Evolutionary conservation across 2,329 filamentous ascomycete genomes (phyloP).

Genomic region (Colletotrichum sp.): DNA sequence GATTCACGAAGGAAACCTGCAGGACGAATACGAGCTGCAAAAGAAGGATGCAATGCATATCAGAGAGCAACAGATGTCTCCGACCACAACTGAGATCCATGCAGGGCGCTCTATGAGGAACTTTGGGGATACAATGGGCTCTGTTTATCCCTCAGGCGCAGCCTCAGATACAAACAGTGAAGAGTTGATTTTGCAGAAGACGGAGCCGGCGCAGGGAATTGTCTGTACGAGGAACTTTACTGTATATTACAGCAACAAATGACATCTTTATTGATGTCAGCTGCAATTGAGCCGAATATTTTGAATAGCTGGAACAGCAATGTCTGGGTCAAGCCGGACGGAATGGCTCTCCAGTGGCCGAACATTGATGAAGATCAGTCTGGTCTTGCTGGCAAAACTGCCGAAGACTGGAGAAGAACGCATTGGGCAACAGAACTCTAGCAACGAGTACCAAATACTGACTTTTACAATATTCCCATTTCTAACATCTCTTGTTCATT

Average conservation of each 20-base stretch:
- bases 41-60: background rate
- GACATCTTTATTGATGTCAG: background rate
- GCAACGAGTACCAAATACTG: background rate
- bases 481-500: background rate
- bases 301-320: background rate
- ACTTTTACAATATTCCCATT: background rate
- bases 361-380: background rate
- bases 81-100: background rate
- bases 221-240: background rate
- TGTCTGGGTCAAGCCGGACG: accelerated
- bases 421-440: background rate
- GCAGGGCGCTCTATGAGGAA: background rate
- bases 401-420: background rate
- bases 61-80: background rate
- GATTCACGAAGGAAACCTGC: background rate
- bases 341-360: background rate
- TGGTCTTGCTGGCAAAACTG: background rate
- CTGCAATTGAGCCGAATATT: background rate
- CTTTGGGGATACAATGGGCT: background rate
- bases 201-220: background rate
- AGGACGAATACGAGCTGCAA: background rate
- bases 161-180: constrained; percentile 3
- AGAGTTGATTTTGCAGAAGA: constrained; percentile 1
- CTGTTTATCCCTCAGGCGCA: background rate
- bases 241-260: background rate